These are phyloP conservation scores for Phylloporus sp. DNA, from an alignment of 768 basidiomycete species.

Conservation along the genomic window DNA sequence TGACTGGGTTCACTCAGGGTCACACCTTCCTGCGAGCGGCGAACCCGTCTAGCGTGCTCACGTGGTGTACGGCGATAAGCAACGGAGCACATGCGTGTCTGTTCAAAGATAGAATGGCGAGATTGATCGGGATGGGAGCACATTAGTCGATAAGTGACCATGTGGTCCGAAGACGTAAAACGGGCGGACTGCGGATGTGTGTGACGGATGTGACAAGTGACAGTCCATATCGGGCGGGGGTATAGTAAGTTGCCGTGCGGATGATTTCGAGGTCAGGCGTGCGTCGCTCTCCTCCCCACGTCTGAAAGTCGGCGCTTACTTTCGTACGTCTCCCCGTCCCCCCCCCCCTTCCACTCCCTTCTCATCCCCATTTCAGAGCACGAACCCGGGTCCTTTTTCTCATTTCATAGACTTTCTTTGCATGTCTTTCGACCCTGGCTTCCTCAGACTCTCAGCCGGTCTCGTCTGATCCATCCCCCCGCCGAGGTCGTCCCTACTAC, in stretches of 20 bases:
- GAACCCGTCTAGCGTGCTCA: not conserved
- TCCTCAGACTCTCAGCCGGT: conserved; percentile 36
- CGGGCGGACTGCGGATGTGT: conserved; percentile 4
- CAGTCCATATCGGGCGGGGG: conserved; percentile 5
- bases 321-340: conserved; percentile 19
- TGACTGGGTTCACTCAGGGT: not conserved
- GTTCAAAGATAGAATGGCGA: not conserved
- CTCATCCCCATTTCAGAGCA: not conserved
- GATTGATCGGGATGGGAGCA: not conserved
- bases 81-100: not conserved
- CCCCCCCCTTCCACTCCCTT: not conserved
- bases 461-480: conserved; percentile 48
- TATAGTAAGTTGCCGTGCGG: conserved; percentile 5
- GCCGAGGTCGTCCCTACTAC: conserved; percentile 32
- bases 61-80: not conserved
- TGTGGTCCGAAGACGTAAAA: conserved; percentile 20
- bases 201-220: not conserved
- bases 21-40: not conserved
- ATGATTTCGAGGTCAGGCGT: conserved; percentile 13
- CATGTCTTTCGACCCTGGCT: conserved; percentile 28
- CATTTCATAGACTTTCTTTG: conserved; percentile 15
- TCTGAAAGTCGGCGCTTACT: conserved; percentile 20
- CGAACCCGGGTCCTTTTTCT: conserved; percentile 1
- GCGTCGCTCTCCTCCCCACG: conserved; percentile 26
- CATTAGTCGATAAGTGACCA: conserved; percentile 2